Conservation (phyloP, 73 alveolate genomes). For the Paramecium caudatum region DNA sequence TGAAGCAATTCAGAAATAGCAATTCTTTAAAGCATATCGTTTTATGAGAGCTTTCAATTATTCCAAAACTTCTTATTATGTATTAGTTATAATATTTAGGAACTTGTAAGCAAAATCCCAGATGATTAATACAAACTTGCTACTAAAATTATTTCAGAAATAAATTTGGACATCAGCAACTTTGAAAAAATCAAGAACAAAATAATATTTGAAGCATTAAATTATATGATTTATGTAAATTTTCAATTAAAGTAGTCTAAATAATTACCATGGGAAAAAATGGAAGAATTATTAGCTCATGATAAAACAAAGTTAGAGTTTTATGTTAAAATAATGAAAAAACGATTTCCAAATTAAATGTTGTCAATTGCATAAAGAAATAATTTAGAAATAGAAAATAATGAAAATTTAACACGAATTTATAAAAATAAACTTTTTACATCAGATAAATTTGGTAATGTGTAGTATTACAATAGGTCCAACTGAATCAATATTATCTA, state of each 20-base stretch:
- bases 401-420: neutral
- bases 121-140: too few species aligned
- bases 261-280: neutral
- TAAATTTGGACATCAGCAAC: too few species aligned
- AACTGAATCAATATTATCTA: neutral
- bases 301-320: neutral
- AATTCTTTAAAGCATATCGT: neutral
- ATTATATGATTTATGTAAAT: too few species aligned
- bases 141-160: too few species aligned
- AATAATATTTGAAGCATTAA: too few species aligned
- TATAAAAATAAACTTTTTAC: neutral
- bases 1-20: neutral
- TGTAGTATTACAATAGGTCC: neutral
- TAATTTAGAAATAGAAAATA: neutral
- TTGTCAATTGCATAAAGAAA: constrained; percentile 27
- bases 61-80: neutral
- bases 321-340: neutral
- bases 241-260: too few species aligned
- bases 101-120: too few species aligned
- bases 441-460: neutral
- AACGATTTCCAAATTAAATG: neutral
- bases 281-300: neutral
- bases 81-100: neutral
- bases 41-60: constrained; percentile 11
- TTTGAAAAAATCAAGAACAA: too few species aligned